A percentile compares a stretch with the other conserved stretches of the same genome.
phyloP scores from a whole-genome alignment of 1,139 yeast genomes.

The Yamadazyma trypodendri region DNA sequence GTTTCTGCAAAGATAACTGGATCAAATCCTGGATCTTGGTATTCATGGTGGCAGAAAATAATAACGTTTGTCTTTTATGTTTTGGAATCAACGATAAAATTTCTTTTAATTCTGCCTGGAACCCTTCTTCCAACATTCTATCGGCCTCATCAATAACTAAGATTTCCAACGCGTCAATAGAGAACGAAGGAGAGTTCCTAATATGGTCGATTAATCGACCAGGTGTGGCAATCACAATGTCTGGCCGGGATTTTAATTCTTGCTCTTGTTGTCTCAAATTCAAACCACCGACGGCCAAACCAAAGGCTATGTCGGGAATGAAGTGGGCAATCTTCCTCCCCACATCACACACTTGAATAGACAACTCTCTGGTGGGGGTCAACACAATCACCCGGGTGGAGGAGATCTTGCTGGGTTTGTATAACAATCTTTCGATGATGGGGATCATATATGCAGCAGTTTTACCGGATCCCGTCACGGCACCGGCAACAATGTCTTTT shows the following conservation, averaged over 20 bases:
- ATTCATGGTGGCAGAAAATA: constrained; percentile 98
- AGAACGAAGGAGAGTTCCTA: constrained; percentile 89
- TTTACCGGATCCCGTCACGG: constrained; percentile 98
- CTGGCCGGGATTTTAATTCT: constrained; percentile 87
- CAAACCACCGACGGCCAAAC: constrained; percentile 97
- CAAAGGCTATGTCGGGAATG: constrained; percentile 74
- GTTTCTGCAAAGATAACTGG: constrained; percentile 81
- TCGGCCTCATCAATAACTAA: constrained; percentile 97
- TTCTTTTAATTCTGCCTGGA: constrained; percentile 91
- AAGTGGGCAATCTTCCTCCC: constrained; percentile 81
- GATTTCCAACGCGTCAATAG: constrained; percentile 87
- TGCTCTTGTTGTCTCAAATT: constrained; percentile 94
- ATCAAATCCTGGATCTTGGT: constrained; percentile 85
- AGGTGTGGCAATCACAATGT: constrained; percentile 95
- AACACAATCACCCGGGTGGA: constrained; percentile 87
- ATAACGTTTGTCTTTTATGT: constrained; percentile 82
- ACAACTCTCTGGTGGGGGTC: constrained; percentile 96
- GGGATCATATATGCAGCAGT: constrained; percentile 98
- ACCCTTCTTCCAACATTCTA: constrained; percentile 98
- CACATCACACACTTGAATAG: constrained; percentile 93
- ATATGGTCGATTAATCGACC: constrained; percentile 97
- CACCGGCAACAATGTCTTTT: constrained; percentile 97
- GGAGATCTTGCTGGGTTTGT: constrained; percentile 81
- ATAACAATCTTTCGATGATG: constrained; percentile 84
- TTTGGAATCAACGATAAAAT: constrained; percentile 82